A percentile compares a stretch with the other conserved stretches of the same genome.
These are phyloP conservation scores for Crithidia thermophila DNA, from an alignment of 208 protist genomes.

Conservation along the genomic window DNA sequence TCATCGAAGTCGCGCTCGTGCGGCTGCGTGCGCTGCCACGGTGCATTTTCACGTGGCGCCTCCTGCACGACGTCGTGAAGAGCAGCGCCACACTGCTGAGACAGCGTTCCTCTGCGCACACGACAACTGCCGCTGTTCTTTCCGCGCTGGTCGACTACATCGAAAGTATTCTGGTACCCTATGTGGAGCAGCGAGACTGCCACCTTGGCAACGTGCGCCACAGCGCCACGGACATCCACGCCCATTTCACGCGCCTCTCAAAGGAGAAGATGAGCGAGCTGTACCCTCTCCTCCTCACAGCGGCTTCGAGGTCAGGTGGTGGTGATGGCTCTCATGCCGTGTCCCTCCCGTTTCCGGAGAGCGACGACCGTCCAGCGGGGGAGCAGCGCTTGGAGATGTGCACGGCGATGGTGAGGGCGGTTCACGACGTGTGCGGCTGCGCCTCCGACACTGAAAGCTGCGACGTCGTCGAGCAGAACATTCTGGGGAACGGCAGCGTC, in stretches of 20 bases:
- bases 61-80: conserved; percentile 27
- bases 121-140: not conserved
- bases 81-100: not conserved
- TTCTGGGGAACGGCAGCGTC: conserved; percentile 1
- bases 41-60: conserved; percentile 58
- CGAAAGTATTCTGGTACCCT: conserved; percentile 14
- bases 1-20: conserved; percentile 46
- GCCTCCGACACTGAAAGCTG: no score
- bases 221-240: conserved; percentile 22
- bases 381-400: not conserved
- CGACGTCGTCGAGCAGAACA: not conserved
- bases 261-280: not conserved
- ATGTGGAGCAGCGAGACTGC: conserved; percentile 32
- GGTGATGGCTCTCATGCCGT: no score
- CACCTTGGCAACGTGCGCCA: conserved; percentile 20
- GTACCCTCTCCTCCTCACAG: not conserved
- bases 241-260: conserved; percentile 17
- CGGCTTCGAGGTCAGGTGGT: no score
- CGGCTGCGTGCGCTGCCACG: conserved; percentile 48
- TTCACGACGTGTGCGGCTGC: not conserved
- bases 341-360: not conserved
- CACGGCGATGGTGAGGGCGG: not conserved
- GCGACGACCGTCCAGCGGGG: not conserved
- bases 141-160: conserved; percentile 4
- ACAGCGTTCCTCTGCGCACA: not conserved